These are phyloP conservation scores for Sistotremastrum suecicum DNA, from an alignment of 768 basidiomycete species.

Conservation along the genomic window DNA sequence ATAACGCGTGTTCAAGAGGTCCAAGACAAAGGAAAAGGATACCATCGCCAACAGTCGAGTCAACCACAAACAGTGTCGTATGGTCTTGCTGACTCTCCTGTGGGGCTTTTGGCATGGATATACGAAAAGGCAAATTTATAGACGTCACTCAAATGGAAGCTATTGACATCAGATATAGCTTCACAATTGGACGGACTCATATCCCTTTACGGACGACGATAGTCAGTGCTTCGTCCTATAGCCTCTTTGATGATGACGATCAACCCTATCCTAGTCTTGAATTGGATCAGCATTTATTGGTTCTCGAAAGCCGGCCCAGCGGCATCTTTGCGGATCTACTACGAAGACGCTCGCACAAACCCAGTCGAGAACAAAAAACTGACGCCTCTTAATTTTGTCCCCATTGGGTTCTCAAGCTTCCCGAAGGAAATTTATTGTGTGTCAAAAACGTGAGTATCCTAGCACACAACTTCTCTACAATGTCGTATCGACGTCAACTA, in stretches of 20 bases:
- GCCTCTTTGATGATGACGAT: neutral
- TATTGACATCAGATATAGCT: neutral
- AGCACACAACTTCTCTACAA: neutral
- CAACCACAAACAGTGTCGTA: conserved; percentile 4
- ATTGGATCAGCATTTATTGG: conserved; percentile 3
- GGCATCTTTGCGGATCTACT: conserved; percentile 4
- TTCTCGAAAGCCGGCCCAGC: conserved; percentile 4
- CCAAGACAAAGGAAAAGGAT: neutral
- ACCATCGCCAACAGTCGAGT: neutral
- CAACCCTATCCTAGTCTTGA: neutral
- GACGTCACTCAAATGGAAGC: no score
- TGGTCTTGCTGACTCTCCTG: conserved; percentile 3
- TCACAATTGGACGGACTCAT: conserved; percentile 2
- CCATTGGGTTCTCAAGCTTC: conserved; percentile 1
- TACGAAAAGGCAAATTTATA: neutral
- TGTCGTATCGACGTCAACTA: no score
- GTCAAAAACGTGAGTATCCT: neutral
- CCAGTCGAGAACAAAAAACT: neutral
- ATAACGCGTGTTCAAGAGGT: neutral
- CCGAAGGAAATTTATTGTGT: conserved; percentile 1
- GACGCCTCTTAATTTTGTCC: neutral
- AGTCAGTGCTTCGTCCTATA: neutral
- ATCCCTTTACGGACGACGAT: conserved; percentile 4
- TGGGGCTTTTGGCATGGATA: conserved; percentile 4
- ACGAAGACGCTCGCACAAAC: neutral